Conservation (phyloP, 805 yeast genomes). For the Geotrichum ghanense region DNA sequence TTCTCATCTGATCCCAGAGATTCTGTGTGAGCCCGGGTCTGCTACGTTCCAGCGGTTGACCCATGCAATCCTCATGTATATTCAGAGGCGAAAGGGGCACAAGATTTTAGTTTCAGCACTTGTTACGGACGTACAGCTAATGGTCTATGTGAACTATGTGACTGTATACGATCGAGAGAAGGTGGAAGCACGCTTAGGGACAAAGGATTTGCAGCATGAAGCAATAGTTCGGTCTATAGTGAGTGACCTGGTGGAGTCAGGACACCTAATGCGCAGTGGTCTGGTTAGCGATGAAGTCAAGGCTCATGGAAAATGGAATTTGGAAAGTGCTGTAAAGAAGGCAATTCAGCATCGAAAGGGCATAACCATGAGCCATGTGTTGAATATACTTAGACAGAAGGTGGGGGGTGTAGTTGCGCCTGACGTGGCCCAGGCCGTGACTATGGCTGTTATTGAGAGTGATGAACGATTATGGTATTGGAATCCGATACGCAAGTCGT, state of each 20-base stretch:
- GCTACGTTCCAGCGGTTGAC: not conserved
- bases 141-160: not conserved
- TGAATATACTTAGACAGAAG: not conserved
- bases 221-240: not conserved
- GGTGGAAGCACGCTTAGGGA: not conserved
- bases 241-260: not conserved
- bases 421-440: not conserved
- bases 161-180: not conserved
- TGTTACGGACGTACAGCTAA: not conserved
- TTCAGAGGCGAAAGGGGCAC: not conserved
- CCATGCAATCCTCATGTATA: not conserved
- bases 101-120: not conserved
- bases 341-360: not conserved
- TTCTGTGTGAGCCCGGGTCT: not conserved
- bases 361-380: not conserved
- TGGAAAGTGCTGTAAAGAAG: not conserved
- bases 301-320: constrained; percentile 1
- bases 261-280: not conserved
- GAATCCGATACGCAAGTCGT: not conserved
- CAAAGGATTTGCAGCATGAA: not conserved
- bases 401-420: not conserved
- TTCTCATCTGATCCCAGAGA: not conserved
- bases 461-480: not conserved
- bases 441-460: not conserved
- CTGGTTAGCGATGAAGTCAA: not conserved